Evolutionary conservation across 192 early-diverging fungal species (phyloP).

Genomic region (Dissophora globulifera): DNA sequence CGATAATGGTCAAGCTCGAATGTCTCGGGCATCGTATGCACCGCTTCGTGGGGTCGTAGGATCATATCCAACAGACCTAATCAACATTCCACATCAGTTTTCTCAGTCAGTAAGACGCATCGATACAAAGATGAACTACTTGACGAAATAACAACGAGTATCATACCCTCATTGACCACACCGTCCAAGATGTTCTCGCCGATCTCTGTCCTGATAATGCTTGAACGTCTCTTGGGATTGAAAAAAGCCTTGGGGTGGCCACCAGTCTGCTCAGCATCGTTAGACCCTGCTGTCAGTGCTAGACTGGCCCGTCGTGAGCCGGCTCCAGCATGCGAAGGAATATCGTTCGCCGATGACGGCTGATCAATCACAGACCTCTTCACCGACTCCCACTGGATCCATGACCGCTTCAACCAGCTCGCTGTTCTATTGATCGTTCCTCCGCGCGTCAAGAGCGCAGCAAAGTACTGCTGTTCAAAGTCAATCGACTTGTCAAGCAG

Average conservation of each 20-base stretch:
- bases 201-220: conserved; percentile 36
- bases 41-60: conserved; percentile 25
- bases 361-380: conserved; percentile 34
- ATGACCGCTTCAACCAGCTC: conserved; percentile 51
- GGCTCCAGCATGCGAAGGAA: neutral
- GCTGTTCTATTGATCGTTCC: conserved; percentile 26
- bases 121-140: conserved; percentile 8
- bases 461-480: conserved; percentile 58
- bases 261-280: neutral
- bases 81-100: no score
- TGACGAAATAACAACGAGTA: neutral
- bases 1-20: conserved; percentile 56
- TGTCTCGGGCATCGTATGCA: conserved; percentile 46
- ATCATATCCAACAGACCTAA: conserved; percentile 50
- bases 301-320: neutral
- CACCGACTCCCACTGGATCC: conserved; percentile 48
- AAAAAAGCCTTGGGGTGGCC: neutral
- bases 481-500: conserved; percentile 55
- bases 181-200: conserved; percentile 52
- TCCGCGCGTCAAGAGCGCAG: conserved; percentile 32
- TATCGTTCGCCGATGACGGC: neutral
- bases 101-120: no score
- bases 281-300: neutral
- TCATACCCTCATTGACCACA: conserved; percentile 46
- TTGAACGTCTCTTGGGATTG: conserved; percentile 26